A percentile compares a stretch with the other conserved stretches of the same genome.
These are phyloP conservation scores for Malassezia sympodialis DNA, from an alignment of 1,284 basidiomycete genomes.

Conservation along the genomic window DNA sequence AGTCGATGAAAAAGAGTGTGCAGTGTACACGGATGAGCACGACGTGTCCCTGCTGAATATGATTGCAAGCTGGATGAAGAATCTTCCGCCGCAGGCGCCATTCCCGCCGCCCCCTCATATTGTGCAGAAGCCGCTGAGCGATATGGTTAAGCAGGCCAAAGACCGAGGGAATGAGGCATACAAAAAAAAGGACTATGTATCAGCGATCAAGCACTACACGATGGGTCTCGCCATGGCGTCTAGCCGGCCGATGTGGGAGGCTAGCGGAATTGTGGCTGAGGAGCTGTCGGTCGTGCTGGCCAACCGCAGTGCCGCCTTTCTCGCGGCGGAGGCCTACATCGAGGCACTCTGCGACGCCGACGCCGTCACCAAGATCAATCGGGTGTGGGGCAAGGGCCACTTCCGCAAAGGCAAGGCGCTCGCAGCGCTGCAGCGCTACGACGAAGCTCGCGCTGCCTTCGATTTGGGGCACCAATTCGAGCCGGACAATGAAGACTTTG, in stretches of 20 bases:
- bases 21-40: conserved; percentile 20
- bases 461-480: conserved; percentile 79
- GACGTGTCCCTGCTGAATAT: conserved; percentile 44
- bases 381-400: conserved; percentile 88
- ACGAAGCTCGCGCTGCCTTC: conserved; percentile 73
- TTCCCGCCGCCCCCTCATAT: conserved; percentile 45
- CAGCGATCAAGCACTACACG: conserved; percentile 73
- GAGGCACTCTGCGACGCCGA: conserved; percentile 83
- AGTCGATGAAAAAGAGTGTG: conserved; percentile 1
- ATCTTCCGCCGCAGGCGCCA: conserved; percentile 37
- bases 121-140: conserved; percentile 35
- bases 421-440: conserved; percentile 60
- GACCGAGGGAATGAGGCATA: conserved; percentile 42
- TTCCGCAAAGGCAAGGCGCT: conserved; percentile 84
- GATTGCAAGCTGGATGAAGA: conserved; percentile 35
- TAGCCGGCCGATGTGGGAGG: conserved; percentile 81
- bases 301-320: conserved; percentile 79
- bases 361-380: conserved; percentile 70
- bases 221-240: conserved; percentile 70
- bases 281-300: conserved; percentile 79
- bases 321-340: conserved; percentile 65
- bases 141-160: conserved; percentile 41
- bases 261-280: conserved; percentile 68
- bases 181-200: conserved; percentile 53
- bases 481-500: conserved; percentile 57